phyloP scores from a whole-genome alignment of 2,329 filamentous ascomycete genomes.

The Cytospora piceicola region DNA sequence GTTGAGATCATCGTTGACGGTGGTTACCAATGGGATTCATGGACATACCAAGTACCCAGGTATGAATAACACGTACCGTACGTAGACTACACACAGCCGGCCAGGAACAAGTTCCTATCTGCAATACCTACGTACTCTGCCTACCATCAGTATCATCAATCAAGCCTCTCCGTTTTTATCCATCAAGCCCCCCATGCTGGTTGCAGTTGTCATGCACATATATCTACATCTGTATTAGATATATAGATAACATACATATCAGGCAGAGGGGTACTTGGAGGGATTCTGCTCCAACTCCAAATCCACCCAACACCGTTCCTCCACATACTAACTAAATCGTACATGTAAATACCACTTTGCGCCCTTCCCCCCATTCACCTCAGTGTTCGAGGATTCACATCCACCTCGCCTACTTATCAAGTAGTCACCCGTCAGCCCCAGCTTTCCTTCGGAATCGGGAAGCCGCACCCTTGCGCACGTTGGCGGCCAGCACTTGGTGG shows the following conservation, averaged over 20 bases:
- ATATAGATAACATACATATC: background rate
- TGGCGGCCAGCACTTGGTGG: background rate
- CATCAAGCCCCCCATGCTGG: too few relatives aligned
- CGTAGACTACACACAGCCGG: background rate
- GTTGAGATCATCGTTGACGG: constrained; percentile 22
- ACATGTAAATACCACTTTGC: background rate
- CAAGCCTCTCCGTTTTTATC: background rate
- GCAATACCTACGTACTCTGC: too few relatives aligned
- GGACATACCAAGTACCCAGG: too few relatives aligned
- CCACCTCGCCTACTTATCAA: background rate
- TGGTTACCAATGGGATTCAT: background rate
- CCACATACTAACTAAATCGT: too few relatives aligned
- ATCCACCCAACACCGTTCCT: too few relatives aligned
- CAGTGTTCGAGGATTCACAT: background rate
- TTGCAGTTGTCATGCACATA: background rate
- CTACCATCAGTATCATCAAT: too few relatives aligned
- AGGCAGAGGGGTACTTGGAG: too few relatives aligned
- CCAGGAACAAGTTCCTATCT: background rate
- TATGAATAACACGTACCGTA: background rate
- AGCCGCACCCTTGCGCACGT: constrained; percentile 20
- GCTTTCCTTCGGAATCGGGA: constrained; percentile 17
- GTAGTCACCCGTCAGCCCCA: background rate
- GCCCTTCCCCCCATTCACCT: background rate
- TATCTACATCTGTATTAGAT: background rate
- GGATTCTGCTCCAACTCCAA: too few relatives aligned